Evolutionary conservation across 192 early-diverging fungal species (phyloP).

Genomic region (Podila clonocystis): DNA sequence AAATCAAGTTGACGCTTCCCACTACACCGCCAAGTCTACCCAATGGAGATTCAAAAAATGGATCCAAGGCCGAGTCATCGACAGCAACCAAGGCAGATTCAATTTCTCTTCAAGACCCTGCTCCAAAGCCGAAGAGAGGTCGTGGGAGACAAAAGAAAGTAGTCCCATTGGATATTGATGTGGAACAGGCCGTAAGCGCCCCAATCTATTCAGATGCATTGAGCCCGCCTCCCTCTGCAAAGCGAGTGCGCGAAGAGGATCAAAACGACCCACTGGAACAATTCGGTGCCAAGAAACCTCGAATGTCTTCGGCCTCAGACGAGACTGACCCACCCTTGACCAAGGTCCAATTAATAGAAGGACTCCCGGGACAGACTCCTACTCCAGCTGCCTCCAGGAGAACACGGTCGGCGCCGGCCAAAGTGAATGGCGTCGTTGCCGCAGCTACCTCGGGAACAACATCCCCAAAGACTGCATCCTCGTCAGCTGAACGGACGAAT

Average conservation of each 20-base stretch:
- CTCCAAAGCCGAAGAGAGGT: no score
- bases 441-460: no score
- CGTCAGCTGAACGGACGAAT: no score
- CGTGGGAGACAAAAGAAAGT: not conserved
- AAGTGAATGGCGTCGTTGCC: no score
- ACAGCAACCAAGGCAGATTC: no score
- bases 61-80: not conserved
- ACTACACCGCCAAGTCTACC: no score
- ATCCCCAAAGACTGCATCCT: no score
- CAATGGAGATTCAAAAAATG: slow-evolving; percentile 18
- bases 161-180: not conserved
- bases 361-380: no score
- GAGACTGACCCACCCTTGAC: not conserved
- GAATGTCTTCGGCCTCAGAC: not conserved
- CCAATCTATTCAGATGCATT: not conserved
- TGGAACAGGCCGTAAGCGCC: not conserved
- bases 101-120: no score
- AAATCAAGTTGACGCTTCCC: not conserved
- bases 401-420: no score
- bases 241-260: not conserved
- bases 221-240: not conserved
- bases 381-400: no score
- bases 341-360: no score
- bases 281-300: not conserved
- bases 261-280: not conserved